Evolutionary conservation across 2,329 filamentous ascomycete genomes (phyloP).

Genomic region (Diaporthe australafricana): DNA sequence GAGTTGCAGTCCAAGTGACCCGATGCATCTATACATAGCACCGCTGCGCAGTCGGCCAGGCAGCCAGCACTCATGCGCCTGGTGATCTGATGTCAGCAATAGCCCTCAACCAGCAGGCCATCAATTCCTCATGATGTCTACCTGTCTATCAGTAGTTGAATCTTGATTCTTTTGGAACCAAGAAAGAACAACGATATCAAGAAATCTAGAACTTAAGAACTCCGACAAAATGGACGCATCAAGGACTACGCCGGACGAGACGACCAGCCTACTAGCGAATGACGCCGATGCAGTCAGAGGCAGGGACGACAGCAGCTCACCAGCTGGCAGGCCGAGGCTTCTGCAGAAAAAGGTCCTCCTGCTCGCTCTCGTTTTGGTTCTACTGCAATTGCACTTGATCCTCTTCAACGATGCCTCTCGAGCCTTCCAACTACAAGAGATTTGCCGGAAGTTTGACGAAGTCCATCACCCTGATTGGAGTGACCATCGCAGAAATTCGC

Average conservation of each 20-base stretch:
- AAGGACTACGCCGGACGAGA: background rate
- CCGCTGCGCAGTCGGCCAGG: background rate
- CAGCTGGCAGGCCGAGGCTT: background rate
- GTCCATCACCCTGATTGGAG: background rate
- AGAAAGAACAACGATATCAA: too few relatives aligned
- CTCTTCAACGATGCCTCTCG: background rate
- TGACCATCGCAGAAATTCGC: background rate
- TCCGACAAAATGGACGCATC: background rate
- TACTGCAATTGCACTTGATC: background rate
- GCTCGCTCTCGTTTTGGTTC: background rate
- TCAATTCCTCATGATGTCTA: background rate
- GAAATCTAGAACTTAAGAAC: background rate
- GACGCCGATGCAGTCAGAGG: background rate
- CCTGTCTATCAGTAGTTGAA: background rate
- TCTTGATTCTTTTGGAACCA: too few relatives aligned
- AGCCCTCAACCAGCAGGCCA: background rate
- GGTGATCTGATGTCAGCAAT: conserved; percentile 10
- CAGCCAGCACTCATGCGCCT: background rate
- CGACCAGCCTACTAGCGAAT: background rate
- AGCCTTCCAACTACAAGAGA: background rate
- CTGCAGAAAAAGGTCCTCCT: background rate
- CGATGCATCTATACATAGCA: background rate
- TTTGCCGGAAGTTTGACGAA: background rate
- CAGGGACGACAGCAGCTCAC: background rate
- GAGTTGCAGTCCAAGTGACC: background rate